phyloP scores from a whole-genome alignment of 1,139 yeast species.

The Pichia norvegensis region DNA sequence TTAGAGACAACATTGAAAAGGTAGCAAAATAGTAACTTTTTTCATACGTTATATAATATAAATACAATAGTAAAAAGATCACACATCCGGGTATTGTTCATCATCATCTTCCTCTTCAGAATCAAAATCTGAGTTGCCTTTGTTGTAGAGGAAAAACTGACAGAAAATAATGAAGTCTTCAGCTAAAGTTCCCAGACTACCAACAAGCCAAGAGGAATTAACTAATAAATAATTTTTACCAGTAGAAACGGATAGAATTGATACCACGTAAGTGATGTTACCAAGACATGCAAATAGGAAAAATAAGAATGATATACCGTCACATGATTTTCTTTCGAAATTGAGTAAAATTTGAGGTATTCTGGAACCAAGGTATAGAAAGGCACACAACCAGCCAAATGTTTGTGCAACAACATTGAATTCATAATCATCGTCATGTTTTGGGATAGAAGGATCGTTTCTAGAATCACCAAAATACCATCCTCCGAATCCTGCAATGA shows the following conservation, averaged over 20 bases:
- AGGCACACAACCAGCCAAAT: constrained; percentile 90
- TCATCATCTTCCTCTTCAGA: constrained; percentile 16
- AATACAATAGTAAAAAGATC: neutral
- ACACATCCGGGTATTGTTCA: constrained; percentile 3
- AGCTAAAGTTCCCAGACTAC: constrained; percentile 78
- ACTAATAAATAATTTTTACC: constrained; percentile 64
- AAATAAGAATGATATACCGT: constrained; percentile 86
- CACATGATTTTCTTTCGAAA: constrained; percentile 79
- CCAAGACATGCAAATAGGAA: constrained; percentile 92
- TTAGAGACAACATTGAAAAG: no score
- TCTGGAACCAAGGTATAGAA: constrained; percentile 77
- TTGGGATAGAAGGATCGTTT: constrained; percentile 24
- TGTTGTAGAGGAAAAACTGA: constrained; percentile 76
- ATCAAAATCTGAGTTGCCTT: constrained; percentile 16
- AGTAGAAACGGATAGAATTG: constrained; percentile 70
- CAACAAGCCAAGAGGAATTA: constrained; percentile 88
- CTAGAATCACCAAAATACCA: constrained; percentile 50
- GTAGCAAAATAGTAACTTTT: neutral
- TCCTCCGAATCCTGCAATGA: constrained; percentile 74
- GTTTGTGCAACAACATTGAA: constrained; percentile 76
- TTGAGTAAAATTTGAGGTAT: constrained; percentile 83
- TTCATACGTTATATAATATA: no score
- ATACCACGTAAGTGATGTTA: constrained; percentile 78
- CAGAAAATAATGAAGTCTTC: constrained; percentile 79
- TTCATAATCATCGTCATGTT: constrained; percentile 36